Evolutionary conservation across 768 basidiomycete genomes (phyloP), one percentile per base, ranked within the genome.

Genomic region (Leucogyrophana mollusca): DNA sequence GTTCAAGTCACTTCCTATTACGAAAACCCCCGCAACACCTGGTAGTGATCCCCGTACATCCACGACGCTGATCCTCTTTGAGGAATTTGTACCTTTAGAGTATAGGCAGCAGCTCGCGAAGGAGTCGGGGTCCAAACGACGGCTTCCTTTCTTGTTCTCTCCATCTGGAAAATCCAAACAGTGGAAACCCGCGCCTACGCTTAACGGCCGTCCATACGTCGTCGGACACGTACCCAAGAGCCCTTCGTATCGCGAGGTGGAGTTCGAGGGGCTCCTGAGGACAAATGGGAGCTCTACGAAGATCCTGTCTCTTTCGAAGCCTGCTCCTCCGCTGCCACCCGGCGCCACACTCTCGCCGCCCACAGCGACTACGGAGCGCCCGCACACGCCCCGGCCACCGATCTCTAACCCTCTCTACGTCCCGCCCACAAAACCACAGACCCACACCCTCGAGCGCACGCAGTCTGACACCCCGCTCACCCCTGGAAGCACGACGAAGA

Each of bases 41-140:
- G 58, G 59, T 4, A 51, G 56, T 2, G 90, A 94, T 59, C 90
- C 90, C 0, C 77, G 93, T n/a, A 85, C 79, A 1, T 71, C 82
- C 1, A 73, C 80, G 0, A 77, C 83, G 0, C 78, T 91, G 39
- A 78, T 96, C 43, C 69, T 97, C 5, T 94, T 92, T 53, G 94
- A 99, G 66, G 96, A 98, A 65, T 89, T 91, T 45, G 92, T 99
- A 3, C 95, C 94, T 0, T 69, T 80, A 32, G 94, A 93, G 60
- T 93, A 92, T 57, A 75, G 89, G 4, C 82, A 88, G 36, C 84
- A 90, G 54, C 75, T 94, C 5, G 80, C 68, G 4, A 65, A 81
- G 5, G 71, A 75, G 13, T 73, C 78, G 3, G 69, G 74, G 0
- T 71, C 70, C 7, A 75, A 82, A 13, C 73, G 78, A n/a, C 80